A percentile compares a stretch with the other conserved stretches of the same genome.
Evolutionary conservation across 2,329 filamentous ascomycete genomes (phyloP).

Genomic region (Monascus ruber): DNA sequence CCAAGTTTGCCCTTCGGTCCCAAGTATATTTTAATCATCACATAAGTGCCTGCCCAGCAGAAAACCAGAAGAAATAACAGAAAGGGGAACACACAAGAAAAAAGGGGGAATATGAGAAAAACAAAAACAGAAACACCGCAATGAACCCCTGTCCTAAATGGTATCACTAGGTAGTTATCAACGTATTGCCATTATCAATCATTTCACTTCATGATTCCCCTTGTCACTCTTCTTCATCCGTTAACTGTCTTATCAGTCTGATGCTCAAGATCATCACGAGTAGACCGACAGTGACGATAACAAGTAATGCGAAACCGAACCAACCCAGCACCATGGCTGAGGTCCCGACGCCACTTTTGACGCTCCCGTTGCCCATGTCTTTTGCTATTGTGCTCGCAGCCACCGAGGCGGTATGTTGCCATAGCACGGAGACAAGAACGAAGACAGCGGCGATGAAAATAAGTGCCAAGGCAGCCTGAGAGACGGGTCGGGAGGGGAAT

Average conservation of each 20-base stretch:
- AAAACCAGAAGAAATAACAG: too few relatives aligned
- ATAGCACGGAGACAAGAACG: conserved; percentile 51
- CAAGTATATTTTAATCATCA: too few relatives aligned
- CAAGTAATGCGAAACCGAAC: conserved; percentile 89
- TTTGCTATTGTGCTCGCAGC: conserved; percentile 88
- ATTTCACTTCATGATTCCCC: neutral
- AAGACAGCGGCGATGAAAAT: conserved; percentile 65
- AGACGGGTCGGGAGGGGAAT: conserved; percentile 84
- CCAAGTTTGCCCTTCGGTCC: too few relatives aligned
- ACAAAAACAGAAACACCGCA: too few relatives aligned
- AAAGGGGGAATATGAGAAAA: too few relatives aligned
- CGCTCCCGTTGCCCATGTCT: conserved; percentile 81
- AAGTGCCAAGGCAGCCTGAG: conserved; percentile 82
- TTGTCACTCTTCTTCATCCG: conserved; percentile 27
- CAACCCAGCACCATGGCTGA: conserved; percentile 94
- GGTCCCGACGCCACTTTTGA: conserved; percentile 79
- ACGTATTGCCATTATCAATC: too few relatives aligned
- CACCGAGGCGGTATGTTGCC: conserved; percentile 81
- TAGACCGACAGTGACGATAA: conserved; percentile 88
- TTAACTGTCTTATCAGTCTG: conserved; percentile 56
- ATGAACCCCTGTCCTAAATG: too few relatives aligned
- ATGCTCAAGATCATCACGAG: conserved; percentile 96
- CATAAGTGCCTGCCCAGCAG: too few relatives aligned
- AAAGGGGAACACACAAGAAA: too few relatives aligned
- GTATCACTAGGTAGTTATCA: too few relatives aligned